Conservation (phyloP, 805 yeast species). For the Lipomyces japonicus region DNA sequence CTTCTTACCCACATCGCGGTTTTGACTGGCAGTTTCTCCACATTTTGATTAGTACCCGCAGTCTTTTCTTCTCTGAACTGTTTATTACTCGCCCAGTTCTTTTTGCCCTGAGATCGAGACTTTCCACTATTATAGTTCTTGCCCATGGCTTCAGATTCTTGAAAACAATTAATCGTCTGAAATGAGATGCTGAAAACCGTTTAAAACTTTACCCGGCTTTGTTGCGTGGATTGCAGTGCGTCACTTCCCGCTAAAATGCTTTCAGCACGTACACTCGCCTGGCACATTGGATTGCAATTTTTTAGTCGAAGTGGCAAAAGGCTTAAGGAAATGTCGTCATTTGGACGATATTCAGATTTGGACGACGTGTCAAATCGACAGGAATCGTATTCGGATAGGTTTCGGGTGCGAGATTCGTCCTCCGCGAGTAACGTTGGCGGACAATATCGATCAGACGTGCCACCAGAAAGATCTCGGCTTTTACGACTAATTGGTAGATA, state of each 20-base stretch:
- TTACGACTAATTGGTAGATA: conserved; percentile 32
- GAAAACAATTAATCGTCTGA: too few relatives aligned
- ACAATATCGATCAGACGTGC: background rate
- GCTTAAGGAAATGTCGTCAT: conserved; percentile 10
- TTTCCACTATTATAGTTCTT: background rate
- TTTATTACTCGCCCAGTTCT: conserved; percentile 1
- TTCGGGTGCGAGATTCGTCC: conserved; percentile 31
- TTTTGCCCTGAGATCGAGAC: background rate
- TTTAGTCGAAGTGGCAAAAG: too few relatives aligned
- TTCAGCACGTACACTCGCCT: too few relatives aligned
- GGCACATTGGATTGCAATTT: too few relatives aligned
- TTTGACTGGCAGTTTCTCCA: conserved; percentile 45
- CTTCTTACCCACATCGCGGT: conserved; percentile 81
- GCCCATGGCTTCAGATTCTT: background rate
- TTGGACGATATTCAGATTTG: conserved; percentile 22
- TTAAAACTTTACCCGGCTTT: too few relatives aligned
- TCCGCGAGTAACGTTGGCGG: conserved; percentile 1
- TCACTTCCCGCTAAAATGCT: too few relatives aligned
- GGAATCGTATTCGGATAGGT: conserved; percentile 36
- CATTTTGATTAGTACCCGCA: background rate
- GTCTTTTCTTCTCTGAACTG: conserved; percentile 4
- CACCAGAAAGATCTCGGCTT: conserved; percentile 30
- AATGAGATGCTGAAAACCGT: too few relatives aligned
- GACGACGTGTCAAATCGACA: conserved; percentile 8
- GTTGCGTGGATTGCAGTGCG: too few relatives aligned